Percentiles rank a stretch among this genome's conserved stretches.
Evolutionary conservation across 139 green algal genomes (phyloP).

Genomic region (Micractinium sp.): DNA sequence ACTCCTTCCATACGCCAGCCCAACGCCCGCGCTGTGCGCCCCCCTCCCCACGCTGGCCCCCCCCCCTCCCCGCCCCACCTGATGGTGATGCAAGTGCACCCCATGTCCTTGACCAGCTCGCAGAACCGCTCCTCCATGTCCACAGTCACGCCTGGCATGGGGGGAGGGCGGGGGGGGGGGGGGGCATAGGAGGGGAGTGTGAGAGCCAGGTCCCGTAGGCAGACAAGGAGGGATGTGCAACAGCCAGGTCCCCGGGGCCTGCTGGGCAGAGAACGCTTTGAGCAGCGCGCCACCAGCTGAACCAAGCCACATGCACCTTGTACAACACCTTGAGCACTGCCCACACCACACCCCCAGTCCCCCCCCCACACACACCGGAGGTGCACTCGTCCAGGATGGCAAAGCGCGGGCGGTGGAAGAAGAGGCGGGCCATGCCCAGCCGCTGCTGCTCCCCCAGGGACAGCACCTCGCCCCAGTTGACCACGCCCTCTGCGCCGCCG

Average conservation of each 20-base stretch:
- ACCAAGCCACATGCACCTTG: too few species aligned
- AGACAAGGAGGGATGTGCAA: background rate
- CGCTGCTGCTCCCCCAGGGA: slow-evolving; percentile 80
- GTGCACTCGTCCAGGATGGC: slow-evolving; percentile 87
- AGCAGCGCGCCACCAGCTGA: too few species aligned
- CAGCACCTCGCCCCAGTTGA: slow-evolving; percentile 66
- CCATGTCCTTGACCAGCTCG: slow-evolving; percentile 54
- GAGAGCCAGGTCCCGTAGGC: too few species aligned
- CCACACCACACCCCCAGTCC: too few species aligned
- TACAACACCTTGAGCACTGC: too few species aligned
- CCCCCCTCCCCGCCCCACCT: slow-evolving; percentile 6
- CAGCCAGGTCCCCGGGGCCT: too few species aligned
- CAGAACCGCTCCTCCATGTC: slow-evolving; percentile 85
- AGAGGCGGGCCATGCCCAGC: slow-evolving; percentile 79
- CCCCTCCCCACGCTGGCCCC: background rate
- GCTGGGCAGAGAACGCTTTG: too few species aligned
- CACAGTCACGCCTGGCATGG: slow-evolving; percentile 61
- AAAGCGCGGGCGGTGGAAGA: slow-evolving; percentile 78
- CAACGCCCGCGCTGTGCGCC: too few species aligned
- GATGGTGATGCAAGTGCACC: slow-evolving; percentile 83
- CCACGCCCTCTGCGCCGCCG: slow-evolving; percentile 27
- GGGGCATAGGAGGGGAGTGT: background rate
- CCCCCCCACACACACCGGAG: slow-evolving; percentile 27
- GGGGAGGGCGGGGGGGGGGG: background rate
- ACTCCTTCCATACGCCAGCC: too few species aligned